A percentile compares a stretch with the other conserved stretches of the same genome.
These are phyloP conservation scores for Paratinospora sagittata DNA, from an alignment of 164 flowering plant genomes.

Conservation along the genomic window DNA sequence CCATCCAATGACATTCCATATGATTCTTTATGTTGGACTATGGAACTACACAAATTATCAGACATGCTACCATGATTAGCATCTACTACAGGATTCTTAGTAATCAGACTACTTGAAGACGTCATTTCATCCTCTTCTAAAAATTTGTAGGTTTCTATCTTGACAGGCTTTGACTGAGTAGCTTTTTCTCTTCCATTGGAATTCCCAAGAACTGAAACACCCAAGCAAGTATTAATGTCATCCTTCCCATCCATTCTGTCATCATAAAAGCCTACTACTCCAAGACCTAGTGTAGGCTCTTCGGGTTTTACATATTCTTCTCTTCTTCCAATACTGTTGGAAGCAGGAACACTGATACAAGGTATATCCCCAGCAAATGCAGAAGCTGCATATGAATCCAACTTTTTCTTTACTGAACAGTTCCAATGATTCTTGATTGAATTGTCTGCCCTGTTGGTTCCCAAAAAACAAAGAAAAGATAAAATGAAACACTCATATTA, in stretches of 20 bases:
- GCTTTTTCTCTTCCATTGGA: conserved; percentile 5
- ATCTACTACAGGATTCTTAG: conserved; percentile 2
- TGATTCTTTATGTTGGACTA: background rate
- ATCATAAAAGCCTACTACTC: conserved; percentile 5
- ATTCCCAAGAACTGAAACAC: conserved; percentile 18
- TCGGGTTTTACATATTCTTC: background rate
- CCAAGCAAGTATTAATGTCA: conserved; percentile 6
- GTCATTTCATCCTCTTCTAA: conserved; percentile 3
- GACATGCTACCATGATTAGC: conserved; percentile 1
- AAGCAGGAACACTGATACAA: conserved; percentile 1
- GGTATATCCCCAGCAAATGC: conserved; percentile 8
- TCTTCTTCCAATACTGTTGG: conserved; percentile 3
- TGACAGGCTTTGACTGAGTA: background rate
- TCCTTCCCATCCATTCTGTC: conserved; percentile 1
- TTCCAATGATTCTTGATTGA: conserved; percentile 64
- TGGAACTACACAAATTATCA: conserved; percentile 7
- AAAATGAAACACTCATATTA: background rate
- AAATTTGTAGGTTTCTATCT: conserved; percentile 2
- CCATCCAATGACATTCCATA: conserved; percentile 1
- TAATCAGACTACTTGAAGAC: background rate
- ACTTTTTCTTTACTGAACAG: conserved; percentile 48
- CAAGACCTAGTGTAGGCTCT: background rate
- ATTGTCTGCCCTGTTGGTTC: conserved; percentile 44
- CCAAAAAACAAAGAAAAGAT: background rate
- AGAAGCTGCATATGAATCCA: conserved; percentile 11